Conservation (phyloP, 2,329 filamentous ascomycete genomes). For the Monilinia laxa region DNA sequence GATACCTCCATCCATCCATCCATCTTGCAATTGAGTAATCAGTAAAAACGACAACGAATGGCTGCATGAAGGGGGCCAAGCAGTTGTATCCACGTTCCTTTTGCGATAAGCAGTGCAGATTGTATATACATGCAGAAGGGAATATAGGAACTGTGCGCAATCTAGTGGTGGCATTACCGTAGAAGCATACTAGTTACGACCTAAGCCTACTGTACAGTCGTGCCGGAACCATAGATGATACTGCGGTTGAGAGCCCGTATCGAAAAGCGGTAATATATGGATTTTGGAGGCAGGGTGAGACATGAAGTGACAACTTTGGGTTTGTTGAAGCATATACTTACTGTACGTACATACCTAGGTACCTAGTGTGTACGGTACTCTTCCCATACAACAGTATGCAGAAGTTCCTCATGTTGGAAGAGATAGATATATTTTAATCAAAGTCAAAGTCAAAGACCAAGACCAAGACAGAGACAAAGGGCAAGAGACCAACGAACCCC, state of each 20-base stretch:
- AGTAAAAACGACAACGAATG: slow-evolving; percentile 3
- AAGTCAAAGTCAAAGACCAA: no score
- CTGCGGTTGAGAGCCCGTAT: no score
- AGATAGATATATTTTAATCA: neutral
- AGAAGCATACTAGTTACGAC: neutral
- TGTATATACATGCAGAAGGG: neutral
- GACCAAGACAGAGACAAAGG: no score
- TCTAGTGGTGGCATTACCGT: neutral
- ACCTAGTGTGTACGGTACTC: neutral
- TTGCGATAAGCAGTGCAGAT: slow-evolving; percentile 12
- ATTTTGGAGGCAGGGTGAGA: neutral
- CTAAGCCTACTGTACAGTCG: no score
- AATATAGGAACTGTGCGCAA: slow-evolving; percentile 5
- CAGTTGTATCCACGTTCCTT: slow-evolving; percentile 18
- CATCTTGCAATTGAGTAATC: neutral
- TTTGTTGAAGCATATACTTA: neutral
- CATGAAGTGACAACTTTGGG: slow-evolving; percentile 4
- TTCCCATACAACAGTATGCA: neutral
- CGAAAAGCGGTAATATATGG: no score
- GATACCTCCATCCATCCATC: neutral
- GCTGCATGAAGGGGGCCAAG: slow-evolving; percentile 17
- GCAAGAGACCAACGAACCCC: neutral
- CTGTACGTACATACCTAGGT: neutral
- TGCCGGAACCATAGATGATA: no score
- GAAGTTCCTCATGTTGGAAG: neutral